Evolutionary conservation across 2,329 filamentous ascomycete species (phyloP).

Genomic region (Aspergillus sp.): DNA sequence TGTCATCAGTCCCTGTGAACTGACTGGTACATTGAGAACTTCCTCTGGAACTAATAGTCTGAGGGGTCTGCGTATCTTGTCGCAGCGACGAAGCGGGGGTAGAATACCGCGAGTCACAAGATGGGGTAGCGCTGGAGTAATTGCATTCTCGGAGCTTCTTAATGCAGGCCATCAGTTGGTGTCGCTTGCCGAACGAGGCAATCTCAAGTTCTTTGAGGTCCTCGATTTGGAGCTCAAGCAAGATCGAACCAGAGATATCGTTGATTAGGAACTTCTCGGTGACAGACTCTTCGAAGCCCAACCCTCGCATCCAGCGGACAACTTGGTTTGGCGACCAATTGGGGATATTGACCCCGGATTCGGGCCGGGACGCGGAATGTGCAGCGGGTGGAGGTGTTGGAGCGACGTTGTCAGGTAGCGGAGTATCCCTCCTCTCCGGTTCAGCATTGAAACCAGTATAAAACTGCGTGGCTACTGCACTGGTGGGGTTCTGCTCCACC

Average conservation of each 20-base stretch:
- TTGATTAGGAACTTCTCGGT: slow-evolving; percentile 86
- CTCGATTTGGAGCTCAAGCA: slow-evolving; percentile 89
- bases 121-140: background rate
- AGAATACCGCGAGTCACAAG: background rate
- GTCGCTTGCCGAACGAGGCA: slow-evolving; percentile 63
- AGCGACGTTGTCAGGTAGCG: slow-evolving; percentile 14
- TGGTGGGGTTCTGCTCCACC: slow-evolving; percentile 14
- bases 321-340: slow-evolving; percentile 30
- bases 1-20: slow-evolving; percentile 5
- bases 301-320: slow-evolving; percentile 5
- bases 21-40: slow-evolving; percentile 16
- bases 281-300: slow-evolving; percentile 50
- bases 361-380: background rate
- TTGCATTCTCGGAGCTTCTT: background rate
- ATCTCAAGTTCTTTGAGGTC: slow-evolving; percentile 67
- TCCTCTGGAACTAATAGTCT: slow-evolving; percentile 14
- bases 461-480: slow-evolving; percentile 13
- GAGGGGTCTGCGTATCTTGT: slow-evolving; percentile 14
- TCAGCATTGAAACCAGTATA: slow-evolving; percentile 14
- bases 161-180: slow-evolving; percentile 51
- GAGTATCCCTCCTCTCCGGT: slow-evolving; percentile 20
- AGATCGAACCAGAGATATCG: slow-evolving; percentile 84
- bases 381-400: background rate
- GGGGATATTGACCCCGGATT: background rate
- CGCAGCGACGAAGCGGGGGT: slow-evolving; percentile 10